Evolutionary conservation across 2,329 filamentous ascomycete genomes (phyloP).

Genomic region (Fusarium falciforme): DNA sequence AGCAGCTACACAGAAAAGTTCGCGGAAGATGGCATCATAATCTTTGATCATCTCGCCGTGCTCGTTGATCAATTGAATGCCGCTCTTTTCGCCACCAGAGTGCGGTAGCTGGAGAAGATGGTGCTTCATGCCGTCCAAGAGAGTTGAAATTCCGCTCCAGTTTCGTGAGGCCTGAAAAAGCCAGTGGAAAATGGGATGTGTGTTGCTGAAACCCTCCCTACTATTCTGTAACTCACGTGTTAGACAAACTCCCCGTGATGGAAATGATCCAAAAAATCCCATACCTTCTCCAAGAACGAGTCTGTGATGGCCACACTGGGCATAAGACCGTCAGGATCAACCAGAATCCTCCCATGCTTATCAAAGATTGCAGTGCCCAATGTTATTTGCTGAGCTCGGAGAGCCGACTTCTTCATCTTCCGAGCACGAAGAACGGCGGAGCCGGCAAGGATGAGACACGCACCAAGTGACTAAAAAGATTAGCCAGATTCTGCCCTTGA

Average conservation of each 20-base stretch:
- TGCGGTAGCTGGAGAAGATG: conserved; percentile 68
- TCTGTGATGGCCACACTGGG: conserved; percentile 82
- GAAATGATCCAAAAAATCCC: conserved; percentile 6
- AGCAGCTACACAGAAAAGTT: conserved; percentile 84
- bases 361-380: conserved; percentile 75
- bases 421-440: conserved; percentile 65
- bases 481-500: background rate
- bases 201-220: conserved; percentile 78
- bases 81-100: conserved; percentile 12
- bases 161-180: conserved; percentile 83
- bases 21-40: conserved; percentile 81
- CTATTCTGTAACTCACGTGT: conserved; percentile 48
- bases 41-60: conserved; percentile 71
- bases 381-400: conserved; percentile 69
- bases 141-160: conserved; percentile 74
- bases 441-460: conserved; percentile 68
- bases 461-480: conserved; percentile 64
- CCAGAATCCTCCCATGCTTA: conserved; percentile 71
- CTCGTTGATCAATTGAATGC: conserved; percentile 60
- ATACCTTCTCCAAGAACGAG: conserved; percentile 74
- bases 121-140: conserved; percentile 77
- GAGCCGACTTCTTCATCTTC: conserved; percentile 63
- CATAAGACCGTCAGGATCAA: conserved; percentile 74
- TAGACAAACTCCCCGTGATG: background rate
- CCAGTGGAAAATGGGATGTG: conserved; percentile 86